A percentile compares a stretch with the other conserved stretches of the same genome.
phyloP scores from a whole-genome alignment of 2,329 filamentous ascomycete species.

The Graphilbum sp. region DNA sequence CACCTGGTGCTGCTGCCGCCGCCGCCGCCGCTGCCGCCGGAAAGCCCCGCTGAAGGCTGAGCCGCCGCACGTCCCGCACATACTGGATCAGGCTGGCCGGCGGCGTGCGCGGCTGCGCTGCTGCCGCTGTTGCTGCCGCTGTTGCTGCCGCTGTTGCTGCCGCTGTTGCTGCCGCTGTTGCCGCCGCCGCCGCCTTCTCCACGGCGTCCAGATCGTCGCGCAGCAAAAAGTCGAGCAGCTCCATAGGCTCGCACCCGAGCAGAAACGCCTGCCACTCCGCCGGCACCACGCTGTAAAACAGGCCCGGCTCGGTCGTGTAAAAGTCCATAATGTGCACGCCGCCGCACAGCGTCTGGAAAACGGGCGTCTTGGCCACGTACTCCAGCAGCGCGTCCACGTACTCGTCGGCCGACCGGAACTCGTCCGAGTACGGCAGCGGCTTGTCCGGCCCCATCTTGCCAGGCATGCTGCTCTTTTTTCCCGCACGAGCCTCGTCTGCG shows the following conservation, averaged over 20 bases:
- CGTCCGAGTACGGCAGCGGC: slow-evolving; percentile 51
- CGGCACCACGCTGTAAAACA: slow-evolving; percentile 65
- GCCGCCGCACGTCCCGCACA: slow-evolving; percentile 50
- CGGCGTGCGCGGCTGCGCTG: slow-evolving; percentile 8
- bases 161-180: neutral
- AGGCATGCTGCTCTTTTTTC: neutral
- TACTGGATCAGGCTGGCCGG: slow-evolving; percentile 52
- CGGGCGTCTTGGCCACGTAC: slow-evolving; percentile 57
- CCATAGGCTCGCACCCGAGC: slow-evolving; percentile 50
- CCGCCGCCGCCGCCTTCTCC: slow-evolving; percentile 9
- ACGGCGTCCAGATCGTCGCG: slow-evolving; percentile 47
- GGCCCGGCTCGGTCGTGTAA: slow-evolving; percentile 67
- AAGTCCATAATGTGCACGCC: slow-evolving; percentile 97
- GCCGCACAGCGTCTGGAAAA: slow-evolving; percentile 81
- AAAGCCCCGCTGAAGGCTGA: slow-evolving; percentile 51
- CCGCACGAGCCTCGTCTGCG: too few relatives aligned
- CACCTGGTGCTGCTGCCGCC: slow-evolving; percentile 13
- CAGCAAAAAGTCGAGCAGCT: slow-evolving; percentile 66
- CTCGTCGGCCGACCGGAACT: slow-evolving; percentile 54
- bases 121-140: neutral
- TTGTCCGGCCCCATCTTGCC: slow-evolving; percentile 7
- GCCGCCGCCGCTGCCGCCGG: slow-evolving; percentile 12
- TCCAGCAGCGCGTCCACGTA: slow-evolving; percentile 66
- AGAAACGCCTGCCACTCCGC: slow-evolving; percentile 72
- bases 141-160: neutral